phyloP scores from a whole-genome alignment of 106 monocot genomes.

The Platanthera guangdongensis region DNA sequence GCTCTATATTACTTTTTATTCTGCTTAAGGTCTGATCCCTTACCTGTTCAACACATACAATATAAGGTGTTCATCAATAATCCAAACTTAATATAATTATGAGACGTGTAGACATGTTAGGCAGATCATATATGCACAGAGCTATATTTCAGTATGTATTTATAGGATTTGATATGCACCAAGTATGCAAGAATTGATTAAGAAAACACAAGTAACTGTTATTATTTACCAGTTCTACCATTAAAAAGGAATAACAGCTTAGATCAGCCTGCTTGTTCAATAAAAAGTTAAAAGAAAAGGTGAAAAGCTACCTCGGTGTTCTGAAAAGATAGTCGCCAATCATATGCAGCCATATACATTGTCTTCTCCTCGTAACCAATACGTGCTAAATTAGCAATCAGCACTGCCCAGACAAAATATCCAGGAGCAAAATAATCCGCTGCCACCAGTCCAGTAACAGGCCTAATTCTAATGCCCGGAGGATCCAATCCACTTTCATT shows the following conservation, averaged over 20 bases:
- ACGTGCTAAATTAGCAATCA: conserved; percentile 97
- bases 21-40: conserved; percentile 86
- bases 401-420: conserved; percentile 98
- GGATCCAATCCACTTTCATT: conserved; percentile 99
- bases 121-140: not conserved
- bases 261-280: not conserved
- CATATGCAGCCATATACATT: conserved; percentile 99
- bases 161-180: not conserved
- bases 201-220: not conserved
- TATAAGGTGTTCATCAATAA: not conserved
- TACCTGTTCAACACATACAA: conserved; percentile 39
- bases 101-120: not conserved
- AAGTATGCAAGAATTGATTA: not conserved
- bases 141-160: not conserved
- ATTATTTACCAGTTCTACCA: not conserved
- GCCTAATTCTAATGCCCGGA: conserved; percentile 74
- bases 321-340: conserved; percentile 99
- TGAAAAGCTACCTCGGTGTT: conserved; percentile 74
- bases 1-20: conserved; percentile 96
- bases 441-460: conserved; percentile 93
- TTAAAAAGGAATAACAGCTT: not conserved
- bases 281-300: not conserved
- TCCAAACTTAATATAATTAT: not conserved
- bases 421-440: conserved; percentile 99
- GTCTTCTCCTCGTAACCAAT: conserved; percentile 99